phyloP scores from a whole-genome alignment of 495 filamentous ascomycete species.

The Jackrogersella minutella region DNA sequence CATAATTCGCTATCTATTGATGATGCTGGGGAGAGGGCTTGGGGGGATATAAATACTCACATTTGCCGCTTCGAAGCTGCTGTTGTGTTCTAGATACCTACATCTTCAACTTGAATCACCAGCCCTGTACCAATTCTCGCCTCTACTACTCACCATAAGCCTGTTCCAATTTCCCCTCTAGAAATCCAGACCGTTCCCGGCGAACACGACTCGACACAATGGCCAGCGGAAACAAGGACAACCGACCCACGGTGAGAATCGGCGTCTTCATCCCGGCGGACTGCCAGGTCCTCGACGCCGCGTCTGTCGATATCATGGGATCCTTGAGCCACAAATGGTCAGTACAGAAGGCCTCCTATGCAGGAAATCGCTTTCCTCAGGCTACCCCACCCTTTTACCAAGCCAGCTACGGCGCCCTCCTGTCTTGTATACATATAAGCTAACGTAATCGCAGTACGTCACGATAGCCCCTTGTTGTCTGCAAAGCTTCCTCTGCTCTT shows the following conservation, averaged over 20 bases:
- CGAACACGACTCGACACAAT: slow-evolving; percentile 2
- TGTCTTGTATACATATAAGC: background rate
- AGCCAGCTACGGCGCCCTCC: background rate
- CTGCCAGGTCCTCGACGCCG: slow-evolving; percentile 59
- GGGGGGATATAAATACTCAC: slow-evolving; percentile 18
- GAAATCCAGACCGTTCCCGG: background rate
- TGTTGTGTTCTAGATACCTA: background rate
- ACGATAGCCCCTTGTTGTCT: too few relatives aligned
- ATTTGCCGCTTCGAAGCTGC: background rate
- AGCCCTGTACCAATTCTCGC: background rate
- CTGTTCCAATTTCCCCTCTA: background rate
- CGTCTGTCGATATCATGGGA: slow-evolving; percentile 58
- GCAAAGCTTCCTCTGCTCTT: background rate
- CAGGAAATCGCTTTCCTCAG: background rate
- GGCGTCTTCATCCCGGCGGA: slow-evolving; percentile 56
- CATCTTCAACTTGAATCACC: background rate
- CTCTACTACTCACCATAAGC: background rate
- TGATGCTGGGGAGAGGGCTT: background rate
- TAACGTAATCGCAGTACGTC: slow-evolving; percentile 28
- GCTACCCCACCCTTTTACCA: background rate
- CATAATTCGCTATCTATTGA: background rate
- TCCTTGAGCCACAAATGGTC: slow-evolving; percentile 54
- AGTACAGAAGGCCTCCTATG: background rate
- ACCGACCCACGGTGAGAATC: slow-evolving; percentile 31
- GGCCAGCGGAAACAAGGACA: slow-evolving; percentile 13